Percentiles rank a stretch among this genome's conserved stretches.
Conservation (phyloP, 352 stramenopile species). For the Phytophthora multivora region DNA sequence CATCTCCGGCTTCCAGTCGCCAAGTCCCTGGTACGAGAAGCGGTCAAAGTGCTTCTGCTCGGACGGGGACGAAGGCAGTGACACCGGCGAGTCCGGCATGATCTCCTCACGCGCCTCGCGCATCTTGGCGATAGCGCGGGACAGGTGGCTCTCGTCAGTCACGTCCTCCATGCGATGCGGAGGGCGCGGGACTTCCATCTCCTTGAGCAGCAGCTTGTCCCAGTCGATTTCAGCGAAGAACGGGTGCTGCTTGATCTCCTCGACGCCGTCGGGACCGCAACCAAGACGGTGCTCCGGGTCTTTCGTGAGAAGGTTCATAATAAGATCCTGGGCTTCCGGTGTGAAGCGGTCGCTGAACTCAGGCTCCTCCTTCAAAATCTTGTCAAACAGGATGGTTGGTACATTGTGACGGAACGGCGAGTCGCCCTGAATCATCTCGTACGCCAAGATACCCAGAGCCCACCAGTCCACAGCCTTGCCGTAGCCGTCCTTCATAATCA, state of each 20-base stretch:
- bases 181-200: slow-evolving; percentile 69
- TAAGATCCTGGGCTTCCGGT: slow-evolving; percentile 66
- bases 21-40: slow-evolving; percentile 73
- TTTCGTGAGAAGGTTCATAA: slow-evolving; percentile 63
- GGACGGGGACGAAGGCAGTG: slow-evolving; percentile 63
- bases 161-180: slow-evolving; percentile 78
- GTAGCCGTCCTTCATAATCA: slow-evolving; percentile 77
- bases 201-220: slow-evolving; percentile 57
- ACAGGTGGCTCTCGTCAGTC: slow-evolving; percentile 68
- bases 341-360: slow-evolving; percentile 76
- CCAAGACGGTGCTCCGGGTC: slow-evolving; percentile 55
- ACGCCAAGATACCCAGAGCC: slow-evolving; percentile 77
- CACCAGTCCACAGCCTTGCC: slow-evolving; percentile 78
- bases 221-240: slow-evolving; percentile 80
- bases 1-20: slow-evolving; percentile 67
- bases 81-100: slow-evolving; percentile 75
- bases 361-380: slow-evolving; percentile 77
- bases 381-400: slow-evolving; percentile 73
- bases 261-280: slow-evolving; percentile 59
- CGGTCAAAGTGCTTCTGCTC: slow-evolving; percentile 78
- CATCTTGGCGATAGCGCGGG: slow-evolving; percentile 70
- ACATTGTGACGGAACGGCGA: slow-evolving; percentile 76
- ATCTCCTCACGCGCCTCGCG: slow-evolving; percentile 71
- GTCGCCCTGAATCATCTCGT: slow-evolving; percentile 79
- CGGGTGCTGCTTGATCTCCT: slow-evolving; percentile 74